A percentile compares a stretch with the other conserved stretches of the same genome.
Evolutionary conservation across 1,284 basidiomycete genomes (phyloP).

Genomic region (Rugiboletus extremiorientalis): DNA sequence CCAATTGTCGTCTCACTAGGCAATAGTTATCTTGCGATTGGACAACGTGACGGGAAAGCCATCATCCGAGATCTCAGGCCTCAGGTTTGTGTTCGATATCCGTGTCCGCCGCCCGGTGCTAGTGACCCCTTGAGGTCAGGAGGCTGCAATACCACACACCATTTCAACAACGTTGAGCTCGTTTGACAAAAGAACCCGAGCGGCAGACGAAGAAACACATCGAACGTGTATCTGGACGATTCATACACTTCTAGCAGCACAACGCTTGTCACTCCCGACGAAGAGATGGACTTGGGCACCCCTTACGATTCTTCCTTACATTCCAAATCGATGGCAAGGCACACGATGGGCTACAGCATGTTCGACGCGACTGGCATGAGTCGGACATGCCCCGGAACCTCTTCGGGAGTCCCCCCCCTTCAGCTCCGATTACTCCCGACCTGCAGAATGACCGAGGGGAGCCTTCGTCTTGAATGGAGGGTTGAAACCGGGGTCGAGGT

Average conservation of each 20-base stretch:
- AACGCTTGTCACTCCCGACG: not conserved
- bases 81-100: too few relatives aligned
- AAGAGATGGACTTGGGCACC: not conserved
- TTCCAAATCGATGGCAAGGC: constrained; percentile 15
- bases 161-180: too few relatives aligned
- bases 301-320: constrained; percentile 8
- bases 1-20: too few relatives aligned
- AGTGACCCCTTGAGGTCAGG: too few relatives aligned
- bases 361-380: not conserved
- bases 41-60: too few relatives aligned
- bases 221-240: too few relatives aligned
- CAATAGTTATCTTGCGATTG: too few relatives aligned
- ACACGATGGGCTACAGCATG: constrained; percentile 5
- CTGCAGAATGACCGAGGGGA: not conserved
- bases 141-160: too few relatives aligned
- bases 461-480: constrained; percentile 31
- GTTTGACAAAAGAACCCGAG: too few relatives aligned
- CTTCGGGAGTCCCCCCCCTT: not conserved
- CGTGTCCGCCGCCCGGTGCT: too few relatives aligned
- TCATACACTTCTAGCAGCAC: not conserved
- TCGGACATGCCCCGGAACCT: not conserved
- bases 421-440: not conserved
- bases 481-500: constrained; percentile 18
- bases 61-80: too few relatives aligned
- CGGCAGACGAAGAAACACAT: too few relatives aligned